A percentile compares a stretch with the other conserved stretches of the same genome.
Evolutionary conservation across 2,329 filamentous ascomycete species (phyloP).

Genomic region (Emergomyces orientalis): DNA sequence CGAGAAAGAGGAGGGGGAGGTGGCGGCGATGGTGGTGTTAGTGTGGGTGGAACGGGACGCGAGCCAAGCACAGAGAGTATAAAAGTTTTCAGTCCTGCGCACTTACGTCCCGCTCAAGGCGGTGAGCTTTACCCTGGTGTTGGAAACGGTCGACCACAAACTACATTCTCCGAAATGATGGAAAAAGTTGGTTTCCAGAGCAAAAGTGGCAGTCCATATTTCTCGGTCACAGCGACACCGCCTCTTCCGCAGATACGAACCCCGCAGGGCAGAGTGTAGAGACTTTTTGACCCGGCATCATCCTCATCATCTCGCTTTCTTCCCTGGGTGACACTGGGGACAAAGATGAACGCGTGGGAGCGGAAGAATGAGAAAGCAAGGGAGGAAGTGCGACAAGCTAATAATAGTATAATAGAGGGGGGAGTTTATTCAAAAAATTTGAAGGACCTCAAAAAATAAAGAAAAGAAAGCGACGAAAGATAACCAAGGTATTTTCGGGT

Average conservation of each 20-base stretch:
- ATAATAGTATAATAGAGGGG: neutral
- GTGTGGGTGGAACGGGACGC: neutral
- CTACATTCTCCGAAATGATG: constrained; percentile 33
- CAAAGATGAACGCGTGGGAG: neutral
- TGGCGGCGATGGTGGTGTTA: neutral
- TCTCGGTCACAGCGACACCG: constrained; percentile 21
- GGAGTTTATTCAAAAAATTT: neutral
- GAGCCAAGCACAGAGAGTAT: constrained; percentile 37
- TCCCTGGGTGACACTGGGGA: neutral
- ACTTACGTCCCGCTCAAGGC: constrained; percentile 19
- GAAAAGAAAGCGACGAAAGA: neutral
- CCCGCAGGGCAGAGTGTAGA: neutral
- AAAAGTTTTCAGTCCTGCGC: constrained; percentile 38
- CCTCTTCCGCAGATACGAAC: constrained; percentile 6
- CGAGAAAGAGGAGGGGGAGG: constrained; percentile 14
- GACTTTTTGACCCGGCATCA: neutral
- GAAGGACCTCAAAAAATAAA: neutral
- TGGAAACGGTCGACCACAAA: constrained; percentile 23
- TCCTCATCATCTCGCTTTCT: neutral
- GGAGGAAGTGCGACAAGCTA: neutral
- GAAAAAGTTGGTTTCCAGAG: constrained; percentile 29
- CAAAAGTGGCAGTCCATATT: constrained; percentile 22
- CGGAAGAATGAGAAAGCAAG: neutral
- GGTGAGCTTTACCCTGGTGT: constrained; percentile 22
- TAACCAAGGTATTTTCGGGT: neutral